Base-by-base conservation (phyloP, 768 basidiomycete genomes). In the Hygrocybe coccinea region DNA sequence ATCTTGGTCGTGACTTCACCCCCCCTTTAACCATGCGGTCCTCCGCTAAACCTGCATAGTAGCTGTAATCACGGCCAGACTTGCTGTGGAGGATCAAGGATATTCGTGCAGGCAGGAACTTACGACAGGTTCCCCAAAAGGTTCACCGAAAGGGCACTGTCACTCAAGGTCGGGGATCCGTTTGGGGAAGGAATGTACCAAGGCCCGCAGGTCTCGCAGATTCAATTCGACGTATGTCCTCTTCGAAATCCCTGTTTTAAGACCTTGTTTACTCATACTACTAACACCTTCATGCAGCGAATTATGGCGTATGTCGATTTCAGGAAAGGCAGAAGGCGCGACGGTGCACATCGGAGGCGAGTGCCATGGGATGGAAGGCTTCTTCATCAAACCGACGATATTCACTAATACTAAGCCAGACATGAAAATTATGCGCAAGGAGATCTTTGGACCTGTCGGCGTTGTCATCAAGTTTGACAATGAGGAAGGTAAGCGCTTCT, bases 21-120 rank as follows among this genome's bases (percentile, higher is more conserved):
- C 5, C 39, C 3, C 5, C 37, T 38, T 38, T n/a, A 38, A 38
- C 37, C 37, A 38, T 38, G 37, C 6, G 19, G 4, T 14, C 3
- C 10, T 11, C 5, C 19, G 22, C 34, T 24, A 29, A 54, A 38
- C 37, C n/a, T 25, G 35, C 35, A 21, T 8, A 15, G 12, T 66
- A 86, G 84, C 72, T 83, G 72, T 71, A 89, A 88, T 29, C 64
- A 67, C 49, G 90, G 92, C 25, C 91, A 94, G 71, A 72, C 79
- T 15, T 94, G 92, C 71, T 81, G 82, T 59, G 91, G 90, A 6
- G 88, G 90, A 12, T 87, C 90, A 12, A 82, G 93, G 49, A 85
- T 93, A 58, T 92, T 82, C 64, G 88, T 95, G 9, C 91, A 93
- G 60, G 78, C 79, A 52, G 71, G 74, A 4, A 82, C 93, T 61